Base-by-base conservation (phyloP, 2,329 filamentous ascomycete genomes). In the Xylariaceae sp. region DNA sequence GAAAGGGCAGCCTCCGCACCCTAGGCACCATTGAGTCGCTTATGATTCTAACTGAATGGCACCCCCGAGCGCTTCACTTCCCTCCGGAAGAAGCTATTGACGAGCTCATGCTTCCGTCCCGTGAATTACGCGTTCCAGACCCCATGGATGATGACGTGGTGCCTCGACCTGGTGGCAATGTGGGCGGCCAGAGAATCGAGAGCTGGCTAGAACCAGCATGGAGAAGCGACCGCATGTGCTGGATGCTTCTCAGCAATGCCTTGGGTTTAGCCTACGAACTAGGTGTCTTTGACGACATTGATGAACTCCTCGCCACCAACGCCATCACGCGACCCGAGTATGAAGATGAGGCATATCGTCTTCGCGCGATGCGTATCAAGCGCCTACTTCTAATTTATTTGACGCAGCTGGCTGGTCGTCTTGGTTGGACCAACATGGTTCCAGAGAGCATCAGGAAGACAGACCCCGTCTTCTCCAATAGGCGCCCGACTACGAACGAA, bases 161-260 rank as follows among this genome's bases (percentile, higher is more conserved):
- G 19, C 73, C 74, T 54, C 73, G 78, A 49, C 76, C 76, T 6
- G 72, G 74, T 58, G 83, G 82, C 26, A 85, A 86, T n/a, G 83
- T 92, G 17, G 91, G 92, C 40, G 92, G 91, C 8, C 88, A 90
- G 72, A 82, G 92, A 24, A 95, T 97, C 62, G 92, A 96, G 70
- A 94, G 92, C 72, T 98, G 95, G 92, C 85, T 98, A 3, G 95
- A 99, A 73, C 95, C 95, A 2, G 94, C 92, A 7, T 97, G 94
- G 92, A 84, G 94, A 66, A 92, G 89, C 63, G 94, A 97, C 69
- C 89, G 92, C 52, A 96, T 97, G 91, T 96, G 91, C 71, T 97
- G 94, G 94, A 97, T 97, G 92, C 79, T 98, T 12, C 82, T 98
- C 26, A 96, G 92, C 69, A 96, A 92, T 33, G 92, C 92, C 12